Evolutionary conservation across 176 grass and related monocot genomes (phyloP).

Genomic region (Luzula sylvatica): DNA sequence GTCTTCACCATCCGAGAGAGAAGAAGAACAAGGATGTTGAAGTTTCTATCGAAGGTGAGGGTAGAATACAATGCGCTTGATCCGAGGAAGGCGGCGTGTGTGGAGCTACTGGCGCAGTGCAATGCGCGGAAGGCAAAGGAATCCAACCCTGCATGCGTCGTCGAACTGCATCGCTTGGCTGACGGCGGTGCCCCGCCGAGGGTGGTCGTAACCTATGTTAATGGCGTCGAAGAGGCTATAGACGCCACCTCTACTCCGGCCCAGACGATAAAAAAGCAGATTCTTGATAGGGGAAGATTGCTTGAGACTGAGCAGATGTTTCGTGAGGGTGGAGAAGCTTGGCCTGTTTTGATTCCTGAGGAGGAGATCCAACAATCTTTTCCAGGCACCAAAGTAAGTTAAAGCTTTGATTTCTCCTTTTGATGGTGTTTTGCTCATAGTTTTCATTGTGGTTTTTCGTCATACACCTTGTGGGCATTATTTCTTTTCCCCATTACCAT

Average conservation of each 20-base stretch:
- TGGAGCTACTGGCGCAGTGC: constrained; percentile 92
- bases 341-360: constrained; percentile 74
- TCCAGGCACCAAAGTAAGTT: constrained; percentile 63
- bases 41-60: constrained; percentile 83
- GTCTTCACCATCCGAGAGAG: neutral
- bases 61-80: constrained; percentile 80
- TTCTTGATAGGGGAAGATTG: constrained; percentile 56
- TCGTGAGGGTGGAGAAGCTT: constrained; percentile 63
- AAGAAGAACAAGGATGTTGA: constrained; percentile 39
- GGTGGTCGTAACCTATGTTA: constrained; percentile 70
- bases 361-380: constrained; percentile 69
- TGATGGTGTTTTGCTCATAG: neutral
- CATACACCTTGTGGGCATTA: constrained; percentile 21
- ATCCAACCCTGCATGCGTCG: constrained; percentile 80
- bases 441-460: constrained; percentile 18
- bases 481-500: neutral
- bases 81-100: constrained; percentile 75
- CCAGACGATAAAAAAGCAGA: constrained; percentile 66
- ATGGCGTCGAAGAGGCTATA: constrained; percentile 63
- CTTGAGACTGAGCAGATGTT: constrained; percentile 90
- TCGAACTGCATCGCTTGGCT: constrained; percentile 80
- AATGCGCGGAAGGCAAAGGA: constrained; percentile 89
- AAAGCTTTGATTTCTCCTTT: neutral
- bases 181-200: constrained; percentile 25
- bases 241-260: constrained; percentile 46